Conservation (phyloP, 225 moss, liverwort and hornwort species). For the Bryum argenteum region DNA sequence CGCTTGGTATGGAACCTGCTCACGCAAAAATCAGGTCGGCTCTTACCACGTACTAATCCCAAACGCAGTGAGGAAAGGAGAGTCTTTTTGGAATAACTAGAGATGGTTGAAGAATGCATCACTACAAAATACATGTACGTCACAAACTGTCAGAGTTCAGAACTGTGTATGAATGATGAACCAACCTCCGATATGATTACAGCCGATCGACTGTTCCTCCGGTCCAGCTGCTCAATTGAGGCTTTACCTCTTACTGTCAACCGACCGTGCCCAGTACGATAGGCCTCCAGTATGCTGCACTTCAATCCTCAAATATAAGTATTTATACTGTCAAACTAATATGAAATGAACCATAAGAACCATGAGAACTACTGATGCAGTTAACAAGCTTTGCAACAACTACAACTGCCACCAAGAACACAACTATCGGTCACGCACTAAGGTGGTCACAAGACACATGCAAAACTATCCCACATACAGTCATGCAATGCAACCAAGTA, state of each 20-base stretch:
- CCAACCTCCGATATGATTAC: constrained; percentile 88
- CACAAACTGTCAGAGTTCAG: constrained; percentile 13
- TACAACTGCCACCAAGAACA: constrained; percentile 18
- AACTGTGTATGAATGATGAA: not conserved
- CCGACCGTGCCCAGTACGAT: constrained; percentile 90
- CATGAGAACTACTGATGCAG: not conserved
- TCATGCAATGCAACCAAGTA: not conserved
- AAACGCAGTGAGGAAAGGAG: not conserved
- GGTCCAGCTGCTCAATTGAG: constrained; percentile 87
- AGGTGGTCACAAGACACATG: not conserved
- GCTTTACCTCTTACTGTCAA: constrained; percentile 89
- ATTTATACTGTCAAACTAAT: constrained; percentile 9
- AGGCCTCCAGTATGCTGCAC: constrained; percentile 82
- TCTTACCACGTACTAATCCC: constrained; percentile 7
- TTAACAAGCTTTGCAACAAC: constrained; percentile 11
- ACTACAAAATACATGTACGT: constrained; percentile 12
- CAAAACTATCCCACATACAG: not conserved
- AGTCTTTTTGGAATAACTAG: not conserved
- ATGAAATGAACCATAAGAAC: constrained; percentile 1
- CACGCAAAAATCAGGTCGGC: constrained; percentile 26
- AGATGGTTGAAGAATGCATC: not conserved
- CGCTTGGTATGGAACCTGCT: constrained; percentile 90
- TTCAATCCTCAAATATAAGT: constrained; percentile 17
- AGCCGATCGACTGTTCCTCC: constrained; percentile 80
- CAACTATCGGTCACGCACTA: not conserved